Base-by-base conservation (phyloP, 2,329 filamentous ascomycete species). In the Ascosphaera apis region DNA sequence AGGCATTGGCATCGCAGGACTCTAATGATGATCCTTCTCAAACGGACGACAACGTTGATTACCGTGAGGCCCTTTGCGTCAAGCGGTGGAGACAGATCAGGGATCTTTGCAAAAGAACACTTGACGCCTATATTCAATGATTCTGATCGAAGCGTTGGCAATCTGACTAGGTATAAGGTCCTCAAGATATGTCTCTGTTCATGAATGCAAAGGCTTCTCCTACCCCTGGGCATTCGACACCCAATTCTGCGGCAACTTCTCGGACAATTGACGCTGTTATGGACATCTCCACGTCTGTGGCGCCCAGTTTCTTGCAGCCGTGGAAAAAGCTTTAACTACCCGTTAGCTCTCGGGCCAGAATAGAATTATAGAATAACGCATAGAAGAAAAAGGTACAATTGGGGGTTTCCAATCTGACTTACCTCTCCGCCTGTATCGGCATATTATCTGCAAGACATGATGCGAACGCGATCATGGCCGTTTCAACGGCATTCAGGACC, bases 31-130 rank as follows among this genome's bases (percentile, higher is more conserved):
- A 12, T 38, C 23, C 31, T 4, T n/a, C 27, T 30, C 4, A 30
- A 11, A 13, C 27, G n/a, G 27, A 30, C 3, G 27, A 5, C 4
- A n/a, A 12, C 9, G 9, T 30, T 12, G 27, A 30, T 11, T 30
- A 6, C 12, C 27, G 27, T 12, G n/a, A 5, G n/a, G 27, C 5
- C 5, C 27, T 30, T 30, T 30, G 27, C 27, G 31, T 52, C 34
- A 50, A 44, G 17, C 48, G 57, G 31, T 60, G 56, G 57, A 44
- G 35, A 38, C 56, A 59, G 41, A 58, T 60, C 34, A 43, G 43
- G 39, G 39, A 39, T 16, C 43, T 58, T 31, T 55, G 54, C 37
- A 37, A 45, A 5, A 40, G 39, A 34, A 53, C 51, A 8, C 37
- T 48, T 19, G 36, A 19, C 5, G 27, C 27, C n/a, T 30, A 30